Conservation (phyloP, 1,139 yeast species). For the Yamadazyma dushanensis region DNA sequence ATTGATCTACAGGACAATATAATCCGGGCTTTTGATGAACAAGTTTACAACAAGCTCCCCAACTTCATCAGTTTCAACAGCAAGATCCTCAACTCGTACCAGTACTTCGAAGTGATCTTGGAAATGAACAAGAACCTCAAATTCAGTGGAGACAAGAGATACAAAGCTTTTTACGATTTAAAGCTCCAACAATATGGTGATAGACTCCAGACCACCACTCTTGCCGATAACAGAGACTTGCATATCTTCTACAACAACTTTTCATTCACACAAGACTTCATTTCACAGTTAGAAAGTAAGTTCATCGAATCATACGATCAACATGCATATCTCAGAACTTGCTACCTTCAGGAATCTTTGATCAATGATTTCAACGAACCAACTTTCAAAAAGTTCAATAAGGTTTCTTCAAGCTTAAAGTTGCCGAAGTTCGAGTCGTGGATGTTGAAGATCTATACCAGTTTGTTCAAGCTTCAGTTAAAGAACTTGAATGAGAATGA, state of each 20-base stretch:
- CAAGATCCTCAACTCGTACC: slow-evolving; percentile 39
- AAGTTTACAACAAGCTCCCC: slow-evolving; percentile 59
- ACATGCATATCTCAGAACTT: slow-evolving; percentile 20
- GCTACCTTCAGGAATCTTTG: slow-evolving; percentile 28
- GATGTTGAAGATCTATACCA: slow-evolving; percentile 25
- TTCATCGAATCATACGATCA: slow-evolving; percentile 8
- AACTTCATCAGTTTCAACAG: slow-evolving; percentile 57
- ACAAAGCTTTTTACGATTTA: slow-evolving; percentile 26
- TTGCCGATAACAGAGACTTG: slow-evolving; percentile 51
- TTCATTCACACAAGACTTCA: slow-evolving; percentile 15
- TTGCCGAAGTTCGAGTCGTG: slow-evolving; percentile 23
- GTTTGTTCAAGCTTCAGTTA: slow-evolving; percentile 22
- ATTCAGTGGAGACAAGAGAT: slow-evolving; percentile 35
- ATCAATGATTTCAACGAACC: slow-evolving; percentile 19
- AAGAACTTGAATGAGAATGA: slow-evolving; percentile 23
- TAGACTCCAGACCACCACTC: slow-evolving; percentile 13
- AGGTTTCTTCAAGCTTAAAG: slow-evolving; percentile 20
- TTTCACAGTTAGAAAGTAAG: slow-evolving; percentile 12
- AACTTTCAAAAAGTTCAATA: slow-evolving; percentile 25
- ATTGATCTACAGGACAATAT: slow-evolving; percentile 51
- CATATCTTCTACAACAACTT: slow-evolving; percentile 46
- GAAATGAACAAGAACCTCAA: slow-evolving; percentile 38
- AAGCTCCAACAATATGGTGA: slow-evolving; percentile 10
- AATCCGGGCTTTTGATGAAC: slow-evolving; percentile 50
- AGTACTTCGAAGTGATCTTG: slow-evolving; percentile 33